These are phyloP conservation scores for Hanseniaspora clermontiae DNA, from an alignment of 805 yeast genomes.

Conservation along the genomic window DNA sequence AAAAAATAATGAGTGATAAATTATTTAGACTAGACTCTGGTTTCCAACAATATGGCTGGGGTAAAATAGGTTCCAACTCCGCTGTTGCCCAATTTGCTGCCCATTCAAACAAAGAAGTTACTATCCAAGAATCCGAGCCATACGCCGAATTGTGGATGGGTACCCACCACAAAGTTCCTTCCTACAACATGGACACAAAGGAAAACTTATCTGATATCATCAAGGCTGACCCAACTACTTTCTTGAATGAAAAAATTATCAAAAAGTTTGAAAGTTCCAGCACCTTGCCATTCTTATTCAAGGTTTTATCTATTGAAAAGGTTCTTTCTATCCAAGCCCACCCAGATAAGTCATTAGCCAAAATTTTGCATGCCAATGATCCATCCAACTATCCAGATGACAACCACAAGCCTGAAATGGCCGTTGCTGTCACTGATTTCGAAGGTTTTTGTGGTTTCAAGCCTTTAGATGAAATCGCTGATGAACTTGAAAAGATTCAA, in stretches of 20 bases:
- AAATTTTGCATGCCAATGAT: conserved; percentile 61
- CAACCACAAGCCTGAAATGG: conserved; percentile 99
- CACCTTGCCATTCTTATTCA: conserved; percentile 84
- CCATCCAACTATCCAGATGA: conserved; percentile 95
- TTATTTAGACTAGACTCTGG: conserved; percentile 34
- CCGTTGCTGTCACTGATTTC: conserved; percentile 86
- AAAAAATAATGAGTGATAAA: conserved; percentile 23
- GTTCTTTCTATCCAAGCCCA: conserved; percentile 95
- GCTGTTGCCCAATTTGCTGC: conserved; percentile 84
- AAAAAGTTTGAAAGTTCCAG: conserved; percentile 51
- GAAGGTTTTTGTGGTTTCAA: conserved; percentile 98
- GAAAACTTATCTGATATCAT: conserved; percentile 57
- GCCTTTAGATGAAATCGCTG: conserved; percentile 67
- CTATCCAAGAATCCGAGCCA: conserved; percentile 62
- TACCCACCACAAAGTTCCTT: conserved; percentile 86
- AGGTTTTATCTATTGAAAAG: conserved; percentile 83
- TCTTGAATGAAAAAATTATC: conserved; percentile 48
- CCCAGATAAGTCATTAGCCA: conserved; percentile 81
- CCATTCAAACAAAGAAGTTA: conserved; percentile 47
- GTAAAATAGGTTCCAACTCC: conserved; percentile 69
- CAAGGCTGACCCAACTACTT: conserved; percentile 41
- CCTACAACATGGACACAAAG: conserved; percentile 43
- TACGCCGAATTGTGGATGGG: conserved; percentile 99
- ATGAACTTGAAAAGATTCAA: conserved; percentile 56
- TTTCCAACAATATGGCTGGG: conserved; percentile 77